Percentiles rank a stretch among this genome's conserved stretches.
Conservation (phyloP, 306 rosid genomes). For the Medicago ruthenica region DNA sequence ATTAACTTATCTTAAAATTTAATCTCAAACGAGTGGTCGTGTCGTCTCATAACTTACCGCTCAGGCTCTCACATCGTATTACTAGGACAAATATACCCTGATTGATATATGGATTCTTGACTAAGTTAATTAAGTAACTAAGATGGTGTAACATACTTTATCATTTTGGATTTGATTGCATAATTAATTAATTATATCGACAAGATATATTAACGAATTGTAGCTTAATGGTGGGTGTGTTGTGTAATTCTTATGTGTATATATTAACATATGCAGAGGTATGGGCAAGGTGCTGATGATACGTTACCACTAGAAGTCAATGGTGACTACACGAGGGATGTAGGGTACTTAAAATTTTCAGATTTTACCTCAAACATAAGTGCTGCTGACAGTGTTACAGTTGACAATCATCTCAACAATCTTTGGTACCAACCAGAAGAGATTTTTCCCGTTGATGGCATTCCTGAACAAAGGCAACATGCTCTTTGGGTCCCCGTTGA, state of each 20-base stretch:
- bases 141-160: background rate
- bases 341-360: constrained; percentile 58
- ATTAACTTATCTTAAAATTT: background rate
- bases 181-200: no score
- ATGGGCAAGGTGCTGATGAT: constrained; percentile 52
- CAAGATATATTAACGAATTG: background rate
- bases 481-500: constrained; percentile 65
- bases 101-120: no score
- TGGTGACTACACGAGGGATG: constrained; percentile 59
- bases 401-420: constrained; percentile 57
- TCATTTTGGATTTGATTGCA: background rate
- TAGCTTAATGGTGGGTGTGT: background rate
- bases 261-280: constrained; percentile 46
- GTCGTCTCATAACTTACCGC: no score
- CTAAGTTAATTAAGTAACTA: background rate
- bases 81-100: no score
- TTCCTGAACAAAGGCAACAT: constrained; percentile 61
- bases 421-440: constrained; percentile 76
- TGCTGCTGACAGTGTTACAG: background rate
- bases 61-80: no score
- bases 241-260: background rate
- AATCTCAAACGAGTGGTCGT: background rate
- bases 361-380: constrained; percentile 51
- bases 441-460: constrained; percentile 61
- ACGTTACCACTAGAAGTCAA: constrained; percentile 51